Evolutionary conservation across 352 stramenopile genomes (phyloP).

Genomic region (Pythium guiyangense): DNA sequence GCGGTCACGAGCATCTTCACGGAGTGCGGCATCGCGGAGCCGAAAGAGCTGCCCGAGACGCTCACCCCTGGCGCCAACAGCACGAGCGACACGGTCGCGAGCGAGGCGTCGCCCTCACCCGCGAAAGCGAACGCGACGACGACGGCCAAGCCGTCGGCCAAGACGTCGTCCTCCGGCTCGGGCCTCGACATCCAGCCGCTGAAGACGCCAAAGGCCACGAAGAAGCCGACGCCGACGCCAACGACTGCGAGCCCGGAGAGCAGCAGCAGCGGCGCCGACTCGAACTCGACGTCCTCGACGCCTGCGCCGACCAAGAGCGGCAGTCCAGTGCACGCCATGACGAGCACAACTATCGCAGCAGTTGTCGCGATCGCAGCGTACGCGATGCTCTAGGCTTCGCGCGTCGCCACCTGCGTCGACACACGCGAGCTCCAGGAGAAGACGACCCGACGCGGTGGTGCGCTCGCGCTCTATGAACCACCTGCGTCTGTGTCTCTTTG

Average conservation of each 20-base stretch:
- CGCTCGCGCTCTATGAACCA: not conserved
- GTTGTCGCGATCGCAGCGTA: not conserved
- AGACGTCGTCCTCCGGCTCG: slow-evolving; percentile 4
- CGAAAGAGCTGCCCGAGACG: slow-evolving; percentile 10
- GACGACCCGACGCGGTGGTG: not conserved
- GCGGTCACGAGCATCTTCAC: slow-evolving; percentile 23
- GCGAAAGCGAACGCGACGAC: slow-evolving; percentile 1
- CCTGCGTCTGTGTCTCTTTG: not conserved
- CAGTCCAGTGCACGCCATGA: not conserved
- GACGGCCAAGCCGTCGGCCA: not conserved
- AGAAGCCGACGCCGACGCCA: not conserved
- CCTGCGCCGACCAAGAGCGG: not conserved
- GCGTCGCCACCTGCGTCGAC: too few species aligned
- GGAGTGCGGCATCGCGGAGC: slow-evolving; percentile 14
- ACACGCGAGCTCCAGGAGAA: not conserved
- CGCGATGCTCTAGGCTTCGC: not conserved
- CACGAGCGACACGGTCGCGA: slow-evolving; percentile 3
- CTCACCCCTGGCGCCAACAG: slow-evolving; percentile 4
- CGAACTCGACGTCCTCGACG: not conserved
- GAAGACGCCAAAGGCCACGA: slow-evolving; percentile 1
- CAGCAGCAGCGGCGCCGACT: not conserved
- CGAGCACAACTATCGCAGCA: slow-evolving; percentile 2
- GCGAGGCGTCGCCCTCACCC: not conserved
- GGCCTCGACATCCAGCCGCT: not conserved
- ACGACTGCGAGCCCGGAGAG: not conserved